Evolutionary conservation across 257 asterid genomes (phyloP), one percentile per base, ranked within the genome.

Genomic region (Euphrasia confusa): DNA sequence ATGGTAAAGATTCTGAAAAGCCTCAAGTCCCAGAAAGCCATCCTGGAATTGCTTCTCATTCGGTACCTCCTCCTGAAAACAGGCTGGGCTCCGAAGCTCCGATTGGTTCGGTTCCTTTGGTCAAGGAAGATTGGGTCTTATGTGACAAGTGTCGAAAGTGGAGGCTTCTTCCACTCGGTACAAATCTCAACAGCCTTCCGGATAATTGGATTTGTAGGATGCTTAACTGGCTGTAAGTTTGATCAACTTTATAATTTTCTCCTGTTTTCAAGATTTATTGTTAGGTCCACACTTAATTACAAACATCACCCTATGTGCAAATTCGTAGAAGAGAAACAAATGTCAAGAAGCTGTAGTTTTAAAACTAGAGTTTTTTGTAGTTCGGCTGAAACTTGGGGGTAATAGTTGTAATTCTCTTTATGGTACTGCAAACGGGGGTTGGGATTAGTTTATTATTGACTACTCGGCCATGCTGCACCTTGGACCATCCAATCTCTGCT

Each of bases 171-270:
- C 99, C 99, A 58, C 95, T 77, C 67, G 97, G 86, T 56, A 89
- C 77, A 66, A 81, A 89, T 75, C 96, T 96, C 35, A 64, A 65
- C 48, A 82, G 84, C 75, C 97, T 93, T 71, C 95, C 97, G 12
- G 82, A 93, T 70, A 87, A 85, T 76, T 93, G 99, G 99, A 60
- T 74, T 48, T 93, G 99, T 69, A 85, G 83, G 75, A 87, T 87
- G 99, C 99, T 89, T 60, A 71, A 78, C 69, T 89, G 99, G 99
- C 90, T 93, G 97, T 93, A 87, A 93, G 99, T 89, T 72, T 30
- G 40, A 56, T 70, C 63, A 11, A 40, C 4, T 30, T 55, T 48
- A 24, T 57, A 21, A 48, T 60, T 42, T 27, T 65, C 39, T n/a
- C 35, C 61, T 42, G 11, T 13, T 18, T 71, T 27, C 65, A 5